Percentiles rank a stretch among this genome's conserved stretches.
These are phyloP conservation scores for Calonectria ilicicola DNA, from an alignment of 2,329 filamentous ascomycete genomes.

Conservation along the genomic window DNA sequence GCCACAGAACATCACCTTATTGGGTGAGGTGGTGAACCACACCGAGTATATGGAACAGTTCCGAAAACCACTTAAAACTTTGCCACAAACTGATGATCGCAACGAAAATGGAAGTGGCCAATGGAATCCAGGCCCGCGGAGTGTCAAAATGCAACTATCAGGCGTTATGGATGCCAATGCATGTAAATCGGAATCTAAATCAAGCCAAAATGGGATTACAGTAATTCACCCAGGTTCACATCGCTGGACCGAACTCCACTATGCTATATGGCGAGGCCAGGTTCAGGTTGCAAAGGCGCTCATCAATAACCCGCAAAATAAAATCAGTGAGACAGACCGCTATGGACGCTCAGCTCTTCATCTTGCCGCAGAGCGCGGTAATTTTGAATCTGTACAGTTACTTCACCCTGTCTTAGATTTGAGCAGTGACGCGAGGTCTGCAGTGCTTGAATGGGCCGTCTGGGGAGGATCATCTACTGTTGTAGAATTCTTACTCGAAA, in stretches of 20 bases:
- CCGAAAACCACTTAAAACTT: too few relatives aligned
- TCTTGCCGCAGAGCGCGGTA: not conserved
- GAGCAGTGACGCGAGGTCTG: not conserved
- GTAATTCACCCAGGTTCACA: not conserved
- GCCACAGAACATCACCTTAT: not conserved
- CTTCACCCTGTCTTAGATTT: not conserved
- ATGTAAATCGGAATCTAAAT: too few relatives aligned
- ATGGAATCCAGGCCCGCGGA: too few relatives aligned
- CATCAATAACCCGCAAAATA: not conserved
- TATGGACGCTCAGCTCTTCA: not conserved
- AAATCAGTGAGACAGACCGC: not conserved
- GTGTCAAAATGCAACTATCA: too few relatives aligned
- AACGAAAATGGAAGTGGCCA: too few relatives aligned
- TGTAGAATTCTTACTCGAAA: not conserved
- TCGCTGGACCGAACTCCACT: not conserved
- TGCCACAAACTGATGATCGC: too few relatives aligned
- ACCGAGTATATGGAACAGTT: too few relatives aligned
- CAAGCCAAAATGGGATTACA: too few relatives aligned
- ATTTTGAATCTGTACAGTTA: not conserved
- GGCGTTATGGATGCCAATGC: too few relatives aligned
- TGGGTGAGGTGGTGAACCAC: too few relatives aligned
- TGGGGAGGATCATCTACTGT: not conserved
- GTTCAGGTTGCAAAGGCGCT: not conserved
- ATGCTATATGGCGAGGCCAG: not conserved
- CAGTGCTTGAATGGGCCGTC: not conserved